A percentile compares a stretch with the other conserved stretches of the same genome.
Conservation (phyloP, 1,139 yeast species). For the Suhomyces wounanorum region DNA sequence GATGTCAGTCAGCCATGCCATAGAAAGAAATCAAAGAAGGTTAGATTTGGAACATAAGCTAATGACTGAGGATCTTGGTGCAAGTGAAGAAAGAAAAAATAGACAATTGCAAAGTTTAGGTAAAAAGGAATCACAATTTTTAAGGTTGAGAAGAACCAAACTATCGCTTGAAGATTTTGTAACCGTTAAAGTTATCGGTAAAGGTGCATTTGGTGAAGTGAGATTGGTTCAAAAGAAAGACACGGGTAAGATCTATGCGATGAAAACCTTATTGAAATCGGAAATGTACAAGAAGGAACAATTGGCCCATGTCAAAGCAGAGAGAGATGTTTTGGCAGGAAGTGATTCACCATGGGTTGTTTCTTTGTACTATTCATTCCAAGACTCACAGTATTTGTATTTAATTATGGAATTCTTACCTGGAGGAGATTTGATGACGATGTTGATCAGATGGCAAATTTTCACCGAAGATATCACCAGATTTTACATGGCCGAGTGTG, state of each 20-base stretch:
- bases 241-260: constrained; percentile 82
- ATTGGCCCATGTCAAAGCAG: constrained; percentile 82
- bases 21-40: constrained; percentile 78
- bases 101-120: constrained; percentile 73
- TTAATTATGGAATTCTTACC: constrained; percentile 84
- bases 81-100: constrained; percentile 71
- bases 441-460: constrained; percentile 84
- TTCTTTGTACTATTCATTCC: constrained; percentile 77
- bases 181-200: constrained; percentile 81
- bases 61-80: constrained; percentile 58
- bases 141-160: constrained; percentile 74
- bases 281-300: constrained; percentile 87
- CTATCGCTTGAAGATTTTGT: constrained; percentile 71
- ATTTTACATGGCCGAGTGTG: constrained; percentile 86
- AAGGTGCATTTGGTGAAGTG: constrained; percentile 87
- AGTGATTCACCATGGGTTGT: constrained; percentile 90
- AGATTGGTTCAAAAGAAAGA: constrained; percentile 79
- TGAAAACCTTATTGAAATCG: constrained; percentile 75
- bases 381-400: constrained; percentile 72
- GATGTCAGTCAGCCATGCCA: constrained; percentile 76
- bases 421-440: constrained; percentile 86
- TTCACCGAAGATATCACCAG: constrained; percentile 84
- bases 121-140: constrained; percentile 74
- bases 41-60: constrained; percentile 70
- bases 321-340: constrained; percentile 82